phyloP scores from a whole-genome alignment of 176 grass and related monocot species.

The Hordeum vulgare region MorexV3_pseudomolecules_assembly NC_058524.1:517850664-517851163 shows the following conservation, averaged over 20 bases:
- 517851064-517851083: slow-evolving; percentile 40
- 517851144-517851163: slow-evolving; percentile 93
- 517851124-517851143: slow-evolving; percentile 88
- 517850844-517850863: too few relatives aligned
- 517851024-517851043: slow-evolving; percentile 61
- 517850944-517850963: slow-evolving; percentile 88
- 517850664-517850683: background rate
- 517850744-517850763: background rate
- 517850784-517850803: background rate
- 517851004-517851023: slow-evolving; percentile 74
- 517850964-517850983: slow-evolving; percentile 59
- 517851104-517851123: slow-evolving; percentile 58
- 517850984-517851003: slow-evolving; percentile 74
- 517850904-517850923: slow-evolving; percentile 51
- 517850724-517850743: background rate
- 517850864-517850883: background rate
- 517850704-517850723: background rate
- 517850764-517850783: background rate
- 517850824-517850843: background rate
- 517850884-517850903: background rate
- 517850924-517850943: slow-evolving; percentile 87
- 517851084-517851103: slow-evolving; percentile 55
- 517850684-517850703: background rate
- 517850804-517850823: background rate
- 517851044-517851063: slow-evolving; percentile 39